phyloP scores from a whole-genome alignment of 1,139 yeast species.

The Geotrichum macrosporum region DNA sequence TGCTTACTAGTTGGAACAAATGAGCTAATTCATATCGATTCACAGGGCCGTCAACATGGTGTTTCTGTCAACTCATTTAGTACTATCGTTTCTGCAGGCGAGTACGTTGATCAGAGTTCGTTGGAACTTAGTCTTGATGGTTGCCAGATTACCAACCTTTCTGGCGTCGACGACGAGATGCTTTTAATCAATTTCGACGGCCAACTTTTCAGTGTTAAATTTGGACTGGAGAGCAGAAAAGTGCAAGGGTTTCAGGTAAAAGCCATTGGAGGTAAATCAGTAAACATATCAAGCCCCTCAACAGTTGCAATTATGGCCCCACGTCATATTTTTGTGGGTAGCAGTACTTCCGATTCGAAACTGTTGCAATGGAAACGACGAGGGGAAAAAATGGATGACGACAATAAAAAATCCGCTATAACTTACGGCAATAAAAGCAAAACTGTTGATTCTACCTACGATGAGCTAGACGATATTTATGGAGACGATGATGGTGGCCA shows the following conservation, averaged over 20 bases:
- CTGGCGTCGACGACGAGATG: constrained; percentile 45
- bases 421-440: constrained; percentile 27
- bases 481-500: constrained; percentile 40
- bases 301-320: constrained; percentile 24
- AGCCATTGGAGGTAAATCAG: constrained; percentile 22
- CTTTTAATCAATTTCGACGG: constrained; percentile 54
- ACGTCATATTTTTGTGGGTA: constrained; percentile 43
- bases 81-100: constrained; percentile 50
- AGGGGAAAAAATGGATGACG: constrained; percentile 25
- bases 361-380: constrained; percentile 39
- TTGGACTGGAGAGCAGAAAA: constrained; percentile 47
- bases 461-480: constrained; percentile 37
- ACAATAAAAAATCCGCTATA: constrained; percentile 20
- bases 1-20: constrained; percentile 70
- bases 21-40: constrained; percentile 73
- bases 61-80: constrained; percentile 56
- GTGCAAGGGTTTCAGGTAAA: constrained; percentile 38
- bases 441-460: constrained; percentile 37
- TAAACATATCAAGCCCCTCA: constrained; percentile 28
- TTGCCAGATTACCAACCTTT: constrained; percentile 46
- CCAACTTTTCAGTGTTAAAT: constrained; percentile 47
- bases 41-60: constrained; percentile 70
- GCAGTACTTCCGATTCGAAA: constrained; percentile 44
- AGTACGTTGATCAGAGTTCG: constrained; percentile 49
- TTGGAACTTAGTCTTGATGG: constrained; percentile 58